phyloP scores from a whole-genome alignment of 1,139 yeast genomes.

The Protomyces arabidopsidicola region DNA sequence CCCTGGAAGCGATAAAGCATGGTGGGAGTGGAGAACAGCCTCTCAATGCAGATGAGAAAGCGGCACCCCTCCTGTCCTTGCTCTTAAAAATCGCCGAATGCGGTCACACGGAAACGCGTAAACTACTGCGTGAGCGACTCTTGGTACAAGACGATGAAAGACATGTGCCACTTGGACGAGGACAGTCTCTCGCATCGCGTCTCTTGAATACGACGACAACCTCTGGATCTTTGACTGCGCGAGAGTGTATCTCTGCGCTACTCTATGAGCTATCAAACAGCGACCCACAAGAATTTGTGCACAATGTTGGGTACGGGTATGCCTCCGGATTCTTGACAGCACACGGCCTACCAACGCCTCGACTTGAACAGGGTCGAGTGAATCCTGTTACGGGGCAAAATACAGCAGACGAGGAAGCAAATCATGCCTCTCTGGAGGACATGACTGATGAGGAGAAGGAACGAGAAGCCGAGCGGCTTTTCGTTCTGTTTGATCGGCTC shows the following conservation, averaged over 20 bases:
- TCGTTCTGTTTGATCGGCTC: slow-evolving; percentile 47
- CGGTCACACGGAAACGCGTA: slow-evolving; percentile 1
- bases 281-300: slow-evolving; percentile 32
- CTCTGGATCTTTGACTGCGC: not conserved
- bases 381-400: slow-evolving; percentile 40
- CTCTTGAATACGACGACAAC: slow-evolving; percentile 29
- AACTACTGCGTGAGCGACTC: slow-evolving; percentile 10
- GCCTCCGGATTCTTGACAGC: slow-evolving; percentile 37
- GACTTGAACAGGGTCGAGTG: slow-evolving; percentile 28
- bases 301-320: slow-evolving; percentile 38
- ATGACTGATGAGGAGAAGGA: slow-evolving; percentile 54
- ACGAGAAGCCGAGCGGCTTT: slow-evolving; percentile 51
- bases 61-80: slow-evolving; percentile 22
- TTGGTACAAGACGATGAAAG: slow-evolving; percentile 30
- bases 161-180: slow-evolving; percentile 30
- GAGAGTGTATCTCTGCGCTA: slow-evolving; percentile 29
- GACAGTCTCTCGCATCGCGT: slow-evolving; percentile 26
- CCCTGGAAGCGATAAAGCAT: slow-evolving; percentile 1
- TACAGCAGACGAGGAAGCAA: slow-evolving; percentile 28
- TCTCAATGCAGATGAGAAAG: slow-evolving; percentile 7
- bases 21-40: not conserved
- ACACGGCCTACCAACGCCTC: slow-evolving; percentile 35
- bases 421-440: slow-evolving; percentile 35
- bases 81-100: not conserved
- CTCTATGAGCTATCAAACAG: slow-evolving; percentile 30